Evolutionary conservation across 192 early-diverging fungal species (phyloP), one percentile per base, ranked within the genome.

Genomic region (Lunasporangiospora selenospora): DNA sequence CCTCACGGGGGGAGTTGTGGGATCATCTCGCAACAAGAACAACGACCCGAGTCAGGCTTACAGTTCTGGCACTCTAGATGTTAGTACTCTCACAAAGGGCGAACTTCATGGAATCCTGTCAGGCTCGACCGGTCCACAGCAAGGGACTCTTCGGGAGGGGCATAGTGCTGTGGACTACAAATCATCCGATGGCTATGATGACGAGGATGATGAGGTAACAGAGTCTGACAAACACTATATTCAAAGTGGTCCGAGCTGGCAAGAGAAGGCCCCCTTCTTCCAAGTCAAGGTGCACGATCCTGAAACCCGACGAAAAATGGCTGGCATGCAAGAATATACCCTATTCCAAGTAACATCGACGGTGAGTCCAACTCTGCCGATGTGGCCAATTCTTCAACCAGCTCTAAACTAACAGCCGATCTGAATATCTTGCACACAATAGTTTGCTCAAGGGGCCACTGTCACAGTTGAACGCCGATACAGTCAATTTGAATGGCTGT

Each of bases 201-300:
- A 61, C 26, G 65, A 76, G 6, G 67, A 71, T 27, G 73, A 76
- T 19, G 77, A 67, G 5, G 62, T 79, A 30, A 75, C 71, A 3
- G 77, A 79, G 40, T 75, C 77, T 12, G 77, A 79, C 47, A 79
- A 75, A 58, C 77, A 80, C 40, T 80, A 71, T 24, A 66, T 80
- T 44, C 71, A 75, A 53, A 70, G 56, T 39, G 78, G 78, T 1
- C 78, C 78, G 16, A 80, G 58, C 21, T 80, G 78, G 78, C 58
- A 66, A 16, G 78, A 76, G 44, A 80, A 80, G 56, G 61, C 73
- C 0, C 66, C 73, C 11, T 24, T 71, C 8, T 80, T 80, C 42
- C 69, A 62, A 21, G 66, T 80, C 16, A 26, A 63, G 13, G 73
- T 80, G 6, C 78, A 80, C 59, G 67, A 66, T 33, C 78, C 78